Base-by-base conservation (phyloP, 2,329 filamentous ascomycete species). In the Alternaria triticina region DNA sequence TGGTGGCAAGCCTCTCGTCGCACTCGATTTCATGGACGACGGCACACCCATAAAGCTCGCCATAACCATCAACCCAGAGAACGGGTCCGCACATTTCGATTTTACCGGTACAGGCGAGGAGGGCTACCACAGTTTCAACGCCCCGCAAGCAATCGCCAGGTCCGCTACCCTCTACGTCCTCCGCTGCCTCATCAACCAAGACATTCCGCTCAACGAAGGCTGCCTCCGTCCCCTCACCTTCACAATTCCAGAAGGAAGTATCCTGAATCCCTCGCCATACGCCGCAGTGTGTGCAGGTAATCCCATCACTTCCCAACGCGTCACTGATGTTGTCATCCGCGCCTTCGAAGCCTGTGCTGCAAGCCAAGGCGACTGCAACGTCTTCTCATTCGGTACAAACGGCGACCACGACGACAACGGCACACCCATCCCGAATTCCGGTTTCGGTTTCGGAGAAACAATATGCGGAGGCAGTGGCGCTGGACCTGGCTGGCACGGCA, bases 51-150 rank as follows among this genome's bases (percentile, higher is more conserved):
- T 50, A 3, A 30, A 30, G 17, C 47, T 50, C 6, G 25, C 47
- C 27, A 50, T 50, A 50, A 50, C 47, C 11, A 50, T 50, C 11
- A 20, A 50, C 25, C 47, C 47, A 10, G 47, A 50, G n/a, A 3
- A 50, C 7, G 47, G 45, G 1, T 66, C 66, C 17, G 77, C 78
- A 1, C 59, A 62, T 3, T 82, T 82, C 62, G 80, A 83, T 61
- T 83, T 82, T 66, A 78, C 78, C 0, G 81, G 81, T 23, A 82
- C 81, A 3, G 77, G 76, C 3, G 62, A 65, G 25, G 77, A 82
- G 59, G 71, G 70, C 1, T 79, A 73, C 52, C 71, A 72, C 58
- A 76, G 74, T 59, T 70, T 72, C 57, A 83, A 83, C 61, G 79
- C 80, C 1, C 81, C 81, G 1, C 68, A 71, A 22, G 76, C 79